These are phyloP conservation scores for Avena insularis DNA, from an alignment of 176 grass and related monocot species.

Conservation along the genomic window DNA sequence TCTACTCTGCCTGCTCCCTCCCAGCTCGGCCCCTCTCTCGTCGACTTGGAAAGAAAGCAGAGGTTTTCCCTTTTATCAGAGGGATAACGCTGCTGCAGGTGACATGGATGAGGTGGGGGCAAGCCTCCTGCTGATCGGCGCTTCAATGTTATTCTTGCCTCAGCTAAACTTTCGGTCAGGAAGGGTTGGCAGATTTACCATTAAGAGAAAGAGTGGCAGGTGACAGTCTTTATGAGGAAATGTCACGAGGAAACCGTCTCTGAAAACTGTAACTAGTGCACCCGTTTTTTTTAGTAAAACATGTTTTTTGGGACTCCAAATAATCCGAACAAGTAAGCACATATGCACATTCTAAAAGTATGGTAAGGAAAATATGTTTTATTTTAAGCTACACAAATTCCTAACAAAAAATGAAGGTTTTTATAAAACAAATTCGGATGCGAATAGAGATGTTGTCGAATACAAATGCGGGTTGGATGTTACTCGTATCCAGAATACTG, in stretches of 20 bases:
- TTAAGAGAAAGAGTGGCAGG: background rate
- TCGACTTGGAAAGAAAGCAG: background rate
- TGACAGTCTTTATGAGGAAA: background rate
- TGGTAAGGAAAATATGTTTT: too few relatives aligned
- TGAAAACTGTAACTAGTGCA: too few relatives aligned
- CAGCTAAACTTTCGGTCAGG: background rate
- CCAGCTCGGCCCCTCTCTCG: background rate
- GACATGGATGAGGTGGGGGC: conserved; percentile 15
- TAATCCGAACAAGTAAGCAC: too few relatives aligned
- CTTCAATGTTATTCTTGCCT: background rate
- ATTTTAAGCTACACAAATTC: too few relatives aligned
- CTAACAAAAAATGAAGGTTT: too few relatives aligned
- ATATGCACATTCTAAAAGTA: too few relatives aligned
- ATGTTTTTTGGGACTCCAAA: too few relatives aligned
- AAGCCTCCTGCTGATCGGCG: background rate
- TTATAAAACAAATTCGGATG: too few relatives aligned
- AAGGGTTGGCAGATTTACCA: conserved; percentile 1
- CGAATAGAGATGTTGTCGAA: too few relatives aligned
- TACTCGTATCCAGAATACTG: too few relatives aligned
- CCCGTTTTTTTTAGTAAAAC: too few relatives aligned
- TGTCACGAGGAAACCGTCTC: background rate
- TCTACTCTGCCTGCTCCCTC: conserved; percentile 17
- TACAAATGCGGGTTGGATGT: too few relatives aligned
- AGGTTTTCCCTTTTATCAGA: conserved; percentile 10
- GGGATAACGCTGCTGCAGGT: background rate